Conservation (phyloP, 768 basidiomycete species). For the Lactifluus piperatus region DNA sequence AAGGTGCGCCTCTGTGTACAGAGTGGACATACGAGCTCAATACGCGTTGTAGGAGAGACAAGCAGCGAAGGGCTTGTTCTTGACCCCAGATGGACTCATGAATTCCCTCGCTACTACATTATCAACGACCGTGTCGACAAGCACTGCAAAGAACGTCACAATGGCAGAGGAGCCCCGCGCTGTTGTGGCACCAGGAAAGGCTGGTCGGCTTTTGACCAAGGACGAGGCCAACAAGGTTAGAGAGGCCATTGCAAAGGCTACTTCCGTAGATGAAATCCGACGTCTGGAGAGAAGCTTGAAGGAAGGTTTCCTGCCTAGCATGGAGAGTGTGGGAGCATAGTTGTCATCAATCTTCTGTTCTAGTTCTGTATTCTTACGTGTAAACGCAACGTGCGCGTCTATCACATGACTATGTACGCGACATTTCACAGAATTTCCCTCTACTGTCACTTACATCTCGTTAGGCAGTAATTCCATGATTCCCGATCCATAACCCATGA, state of each 20-base stretch:
- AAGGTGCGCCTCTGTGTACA: slow-evolving; percentile 54
- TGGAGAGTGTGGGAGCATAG: slow-evolving; percentile 74
- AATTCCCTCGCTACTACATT: slow-evolving; percentile 76
- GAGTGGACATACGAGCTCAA: neutral
- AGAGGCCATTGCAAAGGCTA: slow-evolving; percentile 83
- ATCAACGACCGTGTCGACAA: slow-evolving; percentile 61
- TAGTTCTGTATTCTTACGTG: slow-evolving; percentile 1
- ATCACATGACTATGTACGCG: slow-evolving; percentile 3
- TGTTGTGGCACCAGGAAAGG: slow-evolving; percentile 47
- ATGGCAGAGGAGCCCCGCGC: slow-evolving; percentile 76
- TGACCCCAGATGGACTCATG: slow-evolving; percentile 68
- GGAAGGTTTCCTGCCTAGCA: slow-evolving; percentile 76
- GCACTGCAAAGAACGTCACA: slow-evolving; percentile 50
- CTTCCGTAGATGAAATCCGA: slow-evolving; percentile 83
- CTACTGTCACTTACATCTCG: neutral
- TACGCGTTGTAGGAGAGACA: slow-evolving; percentile 58
- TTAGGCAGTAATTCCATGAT: slow-evolving; percentile 35
- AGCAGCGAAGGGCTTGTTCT: slow-evolving; percentile 63
- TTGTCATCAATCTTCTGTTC: too few relatives aligned
- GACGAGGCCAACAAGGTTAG: slow-evolving; percentile 85
- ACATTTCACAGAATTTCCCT: neutral
- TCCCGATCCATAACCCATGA: slow-evolving; percentile 68
- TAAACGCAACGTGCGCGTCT: neutral
- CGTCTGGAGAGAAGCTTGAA: slow-evolving; percentile 71
- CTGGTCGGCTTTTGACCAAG: slow-evolving; percentile 83